Evolutionary conservation across 169 alveolate species (phyloP), one percentile per base, ranked within the genome.

Genomic region (Plasmodium adleri): DNA sequence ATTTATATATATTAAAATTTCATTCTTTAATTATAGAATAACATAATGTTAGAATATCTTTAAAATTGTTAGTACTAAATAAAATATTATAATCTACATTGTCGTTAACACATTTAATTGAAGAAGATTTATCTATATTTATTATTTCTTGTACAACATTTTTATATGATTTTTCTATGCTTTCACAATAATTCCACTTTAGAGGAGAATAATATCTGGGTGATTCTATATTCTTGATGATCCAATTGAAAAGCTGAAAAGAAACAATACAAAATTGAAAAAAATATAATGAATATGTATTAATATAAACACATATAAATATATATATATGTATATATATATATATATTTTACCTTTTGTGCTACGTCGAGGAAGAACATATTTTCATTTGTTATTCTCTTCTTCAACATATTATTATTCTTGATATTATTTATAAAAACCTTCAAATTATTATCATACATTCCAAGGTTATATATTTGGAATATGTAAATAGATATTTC

Each of bases 151-250:
- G 28, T 47, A 68, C 70, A 13, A 83, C 52, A 15, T 32, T 72
- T 63, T 70, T 54, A 54, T 68, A 83, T n/a, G 85, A 68, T 17
- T 32, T 83, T 83, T 68, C 91, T 39, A 83, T 63, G 15, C 13
- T 28, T 10, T 83, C 91, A 15, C 64, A 22, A 28, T 8, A 54
- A 22, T n/a, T 56, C 91, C 91, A 83, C 60, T 62, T 83, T 7
- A 83, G 20, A 17, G 91, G 91, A 24, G 91, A 47, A 28, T 83
- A 83, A 66, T 62, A 83, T 62, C 91, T 50, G n/a, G 91, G 91
- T 22, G 83, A 17, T 63, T 83, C 91, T 63, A 83, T 56, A 47
- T 83, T 83, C 47, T 83, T 83, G 17, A 83, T 22, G 15, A 83
- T 83, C 91, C 91, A 83, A 20, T 20, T 70, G 64, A 68, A 83